Evolutionary conservation across 176 grass and related monocot species (phyloP).

Genomic region (Saccharum officinarum): DNA sequence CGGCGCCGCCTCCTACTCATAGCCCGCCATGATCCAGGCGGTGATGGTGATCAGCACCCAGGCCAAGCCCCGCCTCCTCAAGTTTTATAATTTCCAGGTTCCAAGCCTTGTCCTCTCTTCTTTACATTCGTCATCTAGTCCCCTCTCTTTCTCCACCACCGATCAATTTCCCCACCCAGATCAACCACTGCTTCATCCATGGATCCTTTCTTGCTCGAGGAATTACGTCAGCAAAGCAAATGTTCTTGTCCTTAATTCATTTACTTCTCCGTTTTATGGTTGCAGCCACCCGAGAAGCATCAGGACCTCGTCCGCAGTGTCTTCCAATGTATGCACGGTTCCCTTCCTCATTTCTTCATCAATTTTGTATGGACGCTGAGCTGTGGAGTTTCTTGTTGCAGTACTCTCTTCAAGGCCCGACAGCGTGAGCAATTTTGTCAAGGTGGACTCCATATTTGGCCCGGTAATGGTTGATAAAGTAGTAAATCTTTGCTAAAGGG

Average conservation of each 20-base stretch:
- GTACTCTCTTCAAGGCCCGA: conserved; percentile 83
- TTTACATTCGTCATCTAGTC: background rate
- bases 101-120: background rate
- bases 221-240: background rate
- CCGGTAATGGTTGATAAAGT: conserved; percentile 47
- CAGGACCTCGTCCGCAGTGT: conserved; percentile 73
- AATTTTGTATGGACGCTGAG: conserved; percentile 3
- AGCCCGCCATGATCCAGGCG: conserved; percentile 76
- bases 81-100: conserved; percentile 90
- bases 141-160: background rate
- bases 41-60: conserved; percentile 94
- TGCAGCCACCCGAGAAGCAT: conserved; percentile 89
- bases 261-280: background rate
- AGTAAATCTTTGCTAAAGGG: conserved; percentile 25
- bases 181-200: background rate
- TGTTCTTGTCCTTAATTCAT: background rate
- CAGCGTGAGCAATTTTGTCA: conserved; percentile 74
- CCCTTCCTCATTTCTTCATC: background rate
- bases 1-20: background rate
- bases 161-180: conserved; percentile 23
- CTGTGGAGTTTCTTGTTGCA: conserved; percentile 34
- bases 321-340: conserved; percentile 59
- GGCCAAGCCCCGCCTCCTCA: conserved; percentile 85
- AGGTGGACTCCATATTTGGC: conserved; percentile 68
- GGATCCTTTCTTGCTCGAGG: background rate